Evolutionary conservation across 2,329 filamentous ascomycete genomes (phyloP), one percentile per base, ranked within the genome.

Genomic region (Aureobasidium melanogenum): DNA sequence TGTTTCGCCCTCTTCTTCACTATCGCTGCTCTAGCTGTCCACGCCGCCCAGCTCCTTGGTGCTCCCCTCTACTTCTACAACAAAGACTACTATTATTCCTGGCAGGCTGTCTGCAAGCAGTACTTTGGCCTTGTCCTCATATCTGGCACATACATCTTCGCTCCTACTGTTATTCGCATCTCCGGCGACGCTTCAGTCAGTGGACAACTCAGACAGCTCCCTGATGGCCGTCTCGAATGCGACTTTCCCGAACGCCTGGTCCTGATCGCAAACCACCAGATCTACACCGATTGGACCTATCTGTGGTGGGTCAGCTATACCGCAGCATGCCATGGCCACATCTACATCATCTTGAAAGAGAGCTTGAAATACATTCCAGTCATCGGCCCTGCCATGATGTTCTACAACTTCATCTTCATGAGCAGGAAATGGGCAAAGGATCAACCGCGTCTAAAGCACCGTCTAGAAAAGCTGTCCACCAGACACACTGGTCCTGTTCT

Each of bases 281-380:
- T 95, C 57, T 95, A 96, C 71, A 93, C 90, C 9, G 90, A 96
- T 75, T 96, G 90, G 91, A 75, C 95, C 9, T 96, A 96, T 71
- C 82, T 96, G 8, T 96, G 91, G 91, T 96, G 91, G 91, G 86
- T 91, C 28, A 89, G 86, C n/a, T 96, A 96, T 69, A 90, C 88
- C 28, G 88, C 88, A 62, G 81, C 82, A 58, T 90, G 91, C 84
- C 88, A 94, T 68, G 91, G 91, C 12, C 88, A 91, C 70, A 81
- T 96, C 69, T 95, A 91, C 77, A 96, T 96, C 71, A 93, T 96
- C 68, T 78, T 95, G 57, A 96, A 96, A 70, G 89, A 96, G 71
- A 92, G 89, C 1, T 78, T 96, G 63, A 91, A 89, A 72, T 89
- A 84, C 70, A 86, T 95, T 8, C 91, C 91, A n/a, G 68, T 95